Base-by-base conservation (phyloP, 495 filamentous ascomycete genomes). In the Trichocladium uniseriatum region DNA sequence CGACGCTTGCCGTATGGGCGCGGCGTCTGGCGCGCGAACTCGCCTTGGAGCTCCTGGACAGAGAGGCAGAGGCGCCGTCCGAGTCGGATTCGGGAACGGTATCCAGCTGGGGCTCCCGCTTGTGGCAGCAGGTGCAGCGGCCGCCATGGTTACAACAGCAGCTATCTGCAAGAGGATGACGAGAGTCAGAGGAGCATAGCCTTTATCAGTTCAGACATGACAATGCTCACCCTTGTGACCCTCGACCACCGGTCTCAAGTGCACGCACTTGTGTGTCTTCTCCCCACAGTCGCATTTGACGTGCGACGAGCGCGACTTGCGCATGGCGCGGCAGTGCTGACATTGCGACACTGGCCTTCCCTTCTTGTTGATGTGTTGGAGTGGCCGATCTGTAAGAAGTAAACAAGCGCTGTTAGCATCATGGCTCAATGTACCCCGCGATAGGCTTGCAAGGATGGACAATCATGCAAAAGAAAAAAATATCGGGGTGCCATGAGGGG, bases 341-440 rank as follows among this genome's bases (percentile, higher is more conserved):
- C 92, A 99, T 84, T 99, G 92, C 67, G 91, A 94, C 60, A 97
- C 91, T 57, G 92, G 92, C 58, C 92, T 86, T 68, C 92, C 92
- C 61, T 99, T 97, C 71, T 95, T 95, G 73, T 92, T 92, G 77
- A 97, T 95, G 67, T 92, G 92, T 64, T 84, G 82, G 52, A 99
- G 80, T 55, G 85, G 86, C 58, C 92, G 87, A 69, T 96, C 92
- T 96, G 64, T 53, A 49, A 27, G 51, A 14, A 46, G 61, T 43
- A 10, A 10, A 5, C 5, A 29, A 10, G 9, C 31, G 31, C 31
- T 43, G 57, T 64, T 55, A 62, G 59, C 55, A 52, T 45, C 49
- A 20, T 31, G 7, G 31, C 15, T 36, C 39, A 27, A 10, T 13
- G 15, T 53, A 44, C 55, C 51, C 55, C 55, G 43, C 53, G 43